Conservation (phyloP, 495 filamentous ascomycete species). For the Talaromyces wortmannii region DNA sequence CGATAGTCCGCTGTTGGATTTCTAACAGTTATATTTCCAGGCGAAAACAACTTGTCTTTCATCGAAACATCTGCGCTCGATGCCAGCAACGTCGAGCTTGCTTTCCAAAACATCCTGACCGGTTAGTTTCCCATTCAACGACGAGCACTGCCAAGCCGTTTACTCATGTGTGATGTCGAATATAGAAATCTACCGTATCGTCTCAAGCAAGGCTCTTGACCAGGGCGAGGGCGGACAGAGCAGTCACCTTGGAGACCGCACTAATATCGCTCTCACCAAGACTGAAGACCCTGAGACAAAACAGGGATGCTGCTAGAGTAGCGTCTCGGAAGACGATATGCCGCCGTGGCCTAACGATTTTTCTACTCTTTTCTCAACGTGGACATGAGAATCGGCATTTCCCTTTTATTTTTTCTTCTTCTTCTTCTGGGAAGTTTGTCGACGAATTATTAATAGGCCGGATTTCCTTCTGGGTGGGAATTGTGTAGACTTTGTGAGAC, state of each 20-base stretch:
- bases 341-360: background rate
- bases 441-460: too few relatives aligned
- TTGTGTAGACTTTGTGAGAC: too few relatives aligned
- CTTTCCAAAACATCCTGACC: conserved; percentile 99
- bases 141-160: background rate
- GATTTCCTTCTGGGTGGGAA: too few relatives aligned
- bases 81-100: conserved; percentile 98
- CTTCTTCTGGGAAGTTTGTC: background rate
- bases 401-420: background rate
- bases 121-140: conserved; percentile 48
- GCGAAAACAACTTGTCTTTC: conserved; percentile 92
- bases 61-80: conserved; percentile 99
- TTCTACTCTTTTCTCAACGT: background rate
- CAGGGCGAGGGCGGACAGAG: conserved; percentile 69
- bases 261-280: conserved; percentile 73
- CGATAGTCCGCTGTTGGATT: background rate
- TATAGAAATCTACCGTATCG: conserved; percentile 97
- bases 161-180: background rate
- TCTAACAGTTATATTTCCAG: conserved; percentile 35
- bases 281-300: conserved; percentile 69
- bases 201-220: conserved; percentile 94
- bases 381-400: background rate
- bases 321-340: background rate
- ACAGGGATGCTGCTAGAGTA: conserved; percentile 77
- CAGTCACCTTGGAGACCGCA: conserved; percentile 65